Percentiles rank a stretch among this genome's conserved stretches.
phyloP scores from a whole-genome alignment of 140 eudicot species.

The Oenanthe javanica region DNA sequence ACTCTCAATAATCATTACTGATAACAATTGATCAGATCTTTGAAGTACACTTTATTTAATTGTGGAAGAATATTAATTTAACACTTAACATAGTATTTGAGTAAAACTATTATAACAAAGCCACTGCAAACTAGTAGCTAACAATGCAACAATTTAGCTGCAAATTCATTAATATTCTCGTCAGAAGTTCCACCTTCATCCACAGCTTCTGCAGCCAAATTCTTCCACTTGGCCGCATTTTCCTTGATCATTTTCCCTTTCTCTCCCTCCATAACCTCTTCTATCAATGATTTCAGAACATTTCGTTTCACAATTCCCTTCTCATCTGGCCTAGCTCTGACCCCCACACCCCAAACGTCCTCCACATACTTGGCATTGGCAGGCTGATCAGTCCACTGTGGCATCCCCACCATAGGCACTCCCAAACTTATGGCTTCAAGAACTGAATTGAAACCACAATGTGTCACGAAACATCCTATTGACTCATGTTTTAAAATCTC shows the following conservation, averaged over 20 bases:
- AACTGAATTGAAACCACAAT: constrained; percentile 36
- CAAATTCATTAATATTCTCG: constrained; percentile 22
- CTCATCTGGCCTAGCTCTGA: constrained; percentile 7
- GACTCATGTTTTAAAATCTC: constrained; percentile 20
- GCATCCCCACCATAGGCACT: constrained; percentile 20
- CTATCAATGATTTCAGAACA: constrained; percentile 12
- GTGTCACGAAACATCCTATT: constrained; percentile 30
- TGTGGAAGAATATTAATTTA: neutral
- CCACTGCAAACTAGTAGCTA: neutral
- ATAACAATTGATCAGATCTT: neutral
- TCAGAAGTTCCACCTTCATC: constrained; percentile 26
- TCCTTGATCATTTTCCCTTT: constrained; percentile 8
- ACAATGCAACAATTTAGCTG: neutral
- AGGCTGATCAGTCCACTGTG: constrained; percentile 18
- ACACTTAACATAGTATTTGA: neutral
- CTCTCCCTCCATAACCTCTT: constrained; percentile 22
- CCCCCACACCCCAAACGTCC: constrained; percentile 17
- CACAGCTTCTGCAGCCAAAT: constrained; percentile 14
- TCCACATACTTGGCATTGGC: constrained; percentile 16
- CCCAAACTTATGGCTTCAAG: constrained; percentile 28
- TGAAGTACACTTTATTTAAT: neutral
- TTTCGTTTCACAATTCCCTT: constrained; percentile 18
- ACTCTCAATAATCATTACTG: neutral
- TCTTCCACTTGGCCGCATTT: constrained; percentile 18
- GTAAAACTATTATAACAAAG: neutral